Evolutionary conservation across 768 basidiomycete genomes (phyloP).

Genomic region (Hebeloma cylindrosporum): DNA sequence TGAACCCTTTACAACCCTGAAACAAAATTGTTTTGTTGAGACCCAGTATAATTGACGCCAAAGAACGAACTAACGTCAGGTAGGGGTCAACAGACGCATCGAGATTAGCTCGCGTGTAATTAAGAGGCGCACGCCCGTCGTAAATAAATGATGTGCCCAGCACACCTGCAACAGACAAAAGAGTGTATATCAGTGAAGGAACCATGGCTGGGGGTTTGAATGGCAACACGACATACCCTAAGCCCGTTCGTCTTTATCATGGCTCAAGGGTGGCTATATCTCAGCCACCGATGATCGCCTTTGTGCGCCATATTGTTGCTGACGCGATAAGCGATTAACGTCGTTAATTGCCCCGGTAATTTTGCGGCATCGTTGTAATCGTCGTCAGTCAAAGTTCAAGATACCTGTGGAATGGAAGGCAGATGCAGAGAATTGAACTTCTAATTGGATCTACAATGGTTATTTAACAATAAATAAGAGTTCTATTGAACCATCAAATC

Average conservation of each 20-base stretch:
- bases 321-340: too few species aligned
- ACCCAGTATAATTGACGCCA: neutral
- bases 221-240: too few species aligned
- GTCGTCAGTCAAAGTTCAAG: too few species aligned
- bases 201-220: constrained; percentile 12
- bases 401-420: too few species aligned
- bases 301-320: too few species aligned
- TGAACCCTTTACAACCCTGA: constrained; percentile 55
- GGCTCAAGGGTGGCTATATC: too few species aligned
- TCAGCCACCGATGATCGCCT: too few species aligned
- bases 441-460: neutral
- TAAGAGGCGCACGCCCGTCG: constrained; percentile 53
- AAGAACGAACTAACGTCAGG: constrained; percentile 44
- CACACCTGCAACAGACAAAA: constrained; percentile 5
- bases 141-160: constrained; percentile 36
- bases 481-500: too few species aligned
- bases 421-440: too few species aligned
- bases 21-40: neutral
- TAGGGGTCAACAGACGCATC: constrained; percentile 51
- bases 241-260: too few species aligned
- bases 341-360: too few species aligned
- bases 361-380: too few species aligned
- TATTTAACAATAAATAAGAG: neutral
- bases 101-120: constrained; percentile 41
- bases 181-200: neutral